Evolutionary conservation across 106 monocot species (phyloP).

Genomic region (Alisma plantagoaquatica): DNA sequence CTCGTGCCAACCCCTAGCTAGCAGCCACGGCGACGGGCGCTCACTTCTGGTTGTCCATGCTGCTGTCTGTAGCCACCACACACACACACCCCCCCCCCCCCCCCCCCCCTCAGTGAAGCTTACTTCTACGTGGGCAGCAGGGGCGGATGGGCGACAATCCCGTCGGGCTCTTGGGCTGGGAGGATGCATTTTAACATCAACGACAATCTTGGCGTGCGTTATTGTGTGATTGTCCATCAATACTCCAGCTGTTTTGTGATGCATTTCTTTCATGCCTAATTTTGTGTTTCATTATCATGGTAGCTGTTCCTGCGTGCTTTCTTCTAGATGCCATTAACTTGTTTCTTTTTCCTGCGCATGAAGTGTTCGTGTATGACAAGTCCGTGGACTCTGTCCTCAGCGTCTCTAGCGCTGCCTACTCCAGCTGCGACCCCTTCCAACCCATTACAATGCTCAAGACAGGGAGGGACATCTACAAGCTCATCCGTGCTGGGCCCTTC

Average conservation of each 20-base stretch:
- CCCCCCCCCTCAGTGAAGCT: not conserved
- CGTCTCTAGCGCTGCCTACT: slow-evolving; percentile 28
- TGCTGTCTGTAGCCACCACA: too few species aligned
- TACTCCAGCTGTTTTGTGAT: too few species aligned
- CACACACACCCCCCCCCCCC: too few species aligned
- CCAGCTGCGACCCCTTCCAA: slow-evolving; percentile 29
- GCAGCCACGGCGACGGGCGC: too few species aligned
- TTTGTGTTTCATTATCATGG: too few species aligned
- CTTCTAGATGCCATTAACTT: not conserved
- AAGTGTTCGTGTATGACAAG: slow-evolving; percentile 67
- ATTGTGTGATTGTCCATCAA: not conserved
- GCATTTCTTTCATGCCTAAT: too few species aligned
- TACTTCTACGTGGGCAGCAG: not conserved
- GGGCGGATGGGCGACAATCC: not conserved
- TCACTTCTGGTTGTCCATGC: too few species aligned
- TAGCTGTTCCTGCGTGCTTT: not conserved
- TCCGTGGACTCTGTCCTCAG: slow-evolving; percentile 42
- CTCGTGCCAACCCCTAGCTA: too few species aligned
- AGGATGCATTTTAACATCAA: not conserved
- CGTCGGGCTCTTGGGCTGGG: not conserved
- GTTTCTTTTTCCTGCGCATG: not conserved
- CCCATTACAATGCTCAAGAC: slow-evolving; percentile 21
- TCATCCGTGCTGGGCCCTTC: slow-evolving; percentile 44
- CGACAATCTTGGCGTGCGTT: slow-evolving; percentile 9
- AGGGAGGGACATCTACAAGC: slow-evolving; percentile 26